A percentile compares a stretch with the other conserved stretches of the same genome.
phyloP scores from a whole-genome alignment of 352 stramenopile genomes.

The Hyaloperonospora brassicae region DNA sequence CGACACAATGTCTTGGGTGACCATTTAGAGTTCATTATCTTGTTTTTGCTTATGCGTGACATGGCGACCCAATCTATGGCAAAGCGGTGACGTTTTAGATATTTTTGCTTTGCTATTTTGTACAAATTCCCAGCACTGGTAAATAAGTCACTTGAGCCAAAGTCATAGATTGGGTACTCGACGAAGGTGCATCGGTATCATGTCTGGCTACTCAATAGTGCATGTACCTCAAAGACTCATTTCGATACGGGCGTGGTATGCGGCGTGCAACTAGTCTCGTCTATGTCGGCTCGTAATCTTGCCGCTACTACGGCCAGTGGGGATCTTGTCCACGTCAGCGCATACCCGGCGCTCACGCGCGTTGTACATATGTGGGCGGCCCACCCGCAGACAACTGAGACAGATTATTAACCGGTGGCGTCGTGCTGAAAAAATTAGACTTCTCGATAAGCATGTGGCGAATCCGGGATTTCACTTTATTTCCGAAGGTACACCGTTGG shows the following conservation, averaged over 20 bases:
- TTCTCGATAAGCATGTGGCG: too few relatives aligned
- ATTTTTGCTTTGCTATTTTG: too few relatives aligned
- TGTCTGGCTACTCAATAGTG: not conserved
- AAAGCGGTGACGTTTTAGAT: too few relatives aligned
- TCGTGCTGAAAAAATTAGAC: too few relatives aligned
- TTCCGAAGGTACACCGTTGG: too few relatives aligned
- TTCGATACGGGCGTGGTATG: not conserved
- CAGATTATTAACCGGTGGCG: too few relatives aligned
- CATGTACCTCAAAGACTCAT: not conserved
- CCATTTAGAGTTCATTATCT: too few relatives aligned
- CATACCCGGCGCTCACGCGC: not conserved
- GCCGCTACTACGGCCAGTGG: not conserved
- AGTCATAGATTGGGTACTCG: not conserved
- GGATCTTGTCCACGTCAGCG: not conserved
- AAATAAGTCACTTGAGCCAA: not conserved
- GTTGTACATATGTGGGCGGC: not conserved
- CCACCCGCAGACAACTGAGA: not conserved
- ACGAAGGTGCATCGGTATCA: not conserved
- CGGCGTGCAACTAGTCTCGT: not conserved
- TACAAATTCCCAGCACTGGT: too few relatives aligned
- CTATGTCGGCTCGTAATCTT: not conserved
- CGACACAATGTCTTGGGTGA: too few relatives aligned
- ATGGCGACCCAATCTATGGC: too few relatives aligned
- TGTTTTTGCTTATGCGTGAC: too few relatives aligned
- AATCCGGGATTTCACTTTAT: too few relatives aligned